These are phyloP conservation scores for Lactarius deliciosus DNA, from an alignment of 768 basidiomycete species.

Conservation along the genomic window DNA sequence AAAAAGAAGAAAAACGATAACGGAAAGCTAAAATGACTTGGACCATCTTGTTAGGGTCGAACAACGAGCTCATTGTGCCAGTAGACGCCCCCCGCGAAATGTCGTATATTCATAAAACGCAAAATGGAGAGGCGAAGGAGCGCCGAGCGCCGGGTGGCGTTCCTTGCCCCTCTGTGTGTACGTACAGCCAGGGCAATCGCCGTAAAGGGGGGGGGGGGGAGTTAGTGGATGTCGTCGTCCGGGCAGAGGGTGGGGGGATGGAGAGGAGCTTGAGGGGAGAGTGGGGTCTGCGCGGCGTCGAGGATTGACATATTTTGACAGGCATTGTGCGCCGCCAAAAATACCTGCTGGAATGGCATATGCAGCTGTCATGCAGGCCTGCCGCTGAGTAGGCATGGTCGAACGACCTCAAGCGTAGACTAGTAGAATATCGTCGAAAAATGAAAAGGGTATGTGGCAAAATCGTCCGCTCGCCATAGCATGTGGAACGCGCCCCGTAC, in stretches of 20 bases:
- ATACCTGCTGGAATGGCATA: background rate
- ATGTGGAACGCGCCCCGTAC: background rate
- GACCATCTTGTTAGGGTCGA: background rate
- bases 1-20: background rate
- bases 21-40: slow-evolving; percentile 4
- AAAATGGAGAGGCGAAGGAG: background rate
- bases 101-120: background rate
- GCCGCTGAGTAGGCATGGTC: background rate
- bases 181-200: slow-evolving; percentile 4
- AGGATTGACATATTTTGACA: slow-evolving; percentile 1
- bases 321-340: background rate
- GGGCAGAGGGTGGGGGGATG: background rate
- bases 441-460: background rate
- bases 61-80: background rate
- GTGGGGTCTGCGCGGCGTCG: background rate
- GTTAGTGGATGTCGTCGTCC: background rate
- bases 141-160: background rate
- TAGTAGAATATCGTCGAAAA: background rate
- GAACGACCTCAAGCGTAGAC: background rate
- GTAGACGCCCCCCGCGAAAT: slow-evolving; percentile 1
- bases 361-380: background rate
- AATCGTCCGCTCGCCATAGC: background rate
- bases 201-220: no score
- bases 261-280: background rate
- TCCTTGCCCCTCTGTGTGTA: background rate